These are phyloP conservation scores for Fagopyrum esculentum DNA, from an alignment of 148 eudicot genomes.

Conservation along the genomic window DNA sequence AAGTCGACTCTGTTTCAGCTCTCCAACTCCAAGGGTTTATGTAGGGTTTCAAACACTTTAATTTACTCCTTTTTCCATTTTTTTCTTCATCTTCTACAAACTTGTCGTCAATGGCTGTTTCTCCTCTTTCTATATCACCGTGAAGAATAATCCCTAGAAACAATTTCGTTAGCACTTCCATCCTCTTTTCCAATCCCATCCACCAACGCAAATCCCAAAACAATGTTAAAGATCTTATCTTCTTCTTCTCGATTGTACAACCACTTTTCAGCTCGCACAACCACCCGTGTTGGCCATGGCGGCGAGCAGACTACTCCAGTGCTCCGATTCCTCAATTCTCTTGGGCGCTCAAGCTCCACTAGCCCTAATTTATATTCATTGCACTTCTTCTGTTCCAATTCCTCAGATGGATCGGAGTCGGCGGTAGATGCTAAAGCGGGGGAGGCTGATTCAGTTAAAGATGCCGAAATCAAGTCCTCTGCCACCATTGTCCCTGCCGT, in stretches of 20 bases:
- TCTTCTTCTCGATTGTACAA: slow-evolving; percentile 5
- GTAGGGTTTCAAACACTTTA: not conserved
- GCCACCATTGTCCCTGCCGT: slow-evolving; percentile 65
- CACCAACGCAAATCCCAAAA: not conserved
- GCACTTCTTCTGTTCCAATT: slow-evolving; percentile 64
- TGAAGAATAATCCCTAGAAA: not conserved
- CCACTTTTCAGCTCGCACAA: slow-evolving; percentile 1
- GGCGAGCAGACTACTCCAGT: slow-evolving; percentile 34
- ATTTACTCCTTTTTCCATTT: not conserved
- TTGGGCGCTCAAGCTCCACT: slow-evolving; percentile 23
- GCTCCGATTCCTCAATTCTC: slow-evolving; percentile 34
- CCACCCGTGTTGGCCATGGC: slow-evolving; percentile 28
- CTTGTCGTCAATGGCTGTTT: not conserved
- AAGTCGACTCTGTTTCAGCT: not conserved
- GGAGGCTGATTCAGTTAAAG: slow-evolving; percentile 25
- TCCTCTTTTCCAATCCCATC: not conserved
- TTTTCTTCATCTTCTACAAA: not conserved
- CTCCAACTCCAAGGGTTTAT: not conserved
- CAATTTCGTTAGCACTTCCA: not conserved
- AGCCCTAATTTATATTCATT: slow-evolving; percentile 35
- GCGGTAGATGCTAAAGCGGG: slow-evolving; percentile 20
- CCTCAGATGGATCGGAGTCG: slow-evolving; percentile 43
- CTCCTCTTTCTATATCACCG: not conserved
- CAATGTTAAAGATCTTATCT: not conserved
- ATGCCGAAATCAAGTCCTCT: slow-evolving; percentile 43